Evolutionary conservation across 768 basidiomycete genomes (phyloP), one percentile per base, ranked within the genome.

Genomic region (Pisolithus sp.): DNA sequence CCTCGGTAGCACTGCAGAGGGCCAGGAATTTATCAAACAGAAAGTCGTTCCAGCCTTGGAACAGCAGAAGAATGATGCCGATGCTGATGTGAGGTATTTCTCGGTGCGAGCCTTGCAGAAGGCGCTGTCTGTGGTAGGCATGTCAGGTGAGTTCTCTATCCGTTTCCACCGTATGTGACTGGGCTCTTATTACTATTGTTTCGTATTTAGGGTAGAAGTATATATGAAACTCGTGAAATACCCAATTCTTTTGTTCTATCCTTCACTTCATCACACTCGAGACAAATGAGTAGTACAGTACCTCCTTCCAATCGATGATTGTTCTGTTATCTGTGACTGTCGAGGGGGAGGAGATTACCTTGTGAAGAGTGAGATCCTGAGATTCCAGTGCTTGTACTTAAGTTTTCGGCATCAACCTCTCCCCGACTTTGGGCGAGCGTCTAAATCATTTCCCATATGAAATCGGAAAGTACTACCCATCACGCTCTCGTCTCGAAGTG

Each of bases 71-170:
- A 82, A 81, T 55, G 96, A 99, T 65, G 70, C 75, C 44, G 96
- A 99, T 70, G 92, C 95, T 20, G 96, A 99, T 74, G 96, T 99
- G 46, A 83, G 93, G 63, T 98, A 89, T 73, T 96, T 94, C 69
- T 89, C 93, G 13, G 73, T 79, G 43, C 85, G 87, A 53, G 93
- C 91, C 43, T 72, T 89, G 49, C 86, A 89, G 64, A 77, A 76
- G 58, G 73, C 74, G 28, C 61, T 69, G 47, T 59, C 60, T 46
- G 67, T 64, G 46, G 55, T 71, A 55, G 68, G 73, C 53, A 66
- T 61, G 51, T 72, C 68, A 68, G 72, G 75, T 73, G 55, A 13
- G 34, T 34, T 34, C 5, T n/a, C 64, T 38, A 40, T 18, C 36
- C 15, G n/a, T 7, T 12, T 28, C 23, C 40, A 37, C 26, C 26